Evolutionary conservation across 2,329 filamentous ascomycete genomes (phyloP).

Genomic region (Pestalotiopsis sp.): DNA sequence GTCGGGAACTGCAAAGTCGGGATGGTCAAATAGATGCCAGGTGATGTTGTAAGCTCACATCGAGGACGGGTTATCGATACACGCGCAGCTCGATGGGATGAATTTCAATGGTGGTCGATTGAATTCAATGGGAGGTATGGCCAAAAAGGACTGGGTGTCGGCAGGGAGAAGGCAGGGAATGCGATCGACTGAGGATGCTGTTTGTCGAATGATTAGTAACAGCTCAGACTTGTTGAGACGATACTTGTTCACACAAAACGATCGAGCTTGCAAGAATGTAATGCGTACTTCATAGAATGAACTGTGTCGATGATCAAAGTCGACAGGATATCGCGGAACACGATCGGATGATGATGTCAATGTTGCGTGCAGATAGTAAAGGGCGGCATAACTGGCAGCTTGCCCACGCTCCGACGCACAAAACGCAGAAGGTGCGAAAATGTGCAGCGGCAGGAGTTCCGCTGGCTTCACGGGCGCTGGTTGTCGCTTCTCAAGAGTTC

Average conservation of each 20-base stretch:
- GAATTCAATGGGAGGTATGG: not conserved
- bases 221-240: no score
- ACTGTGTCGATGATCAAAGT: not conserved
- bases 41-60: slow-evolving; percentile 8
- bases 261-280: not conserved
- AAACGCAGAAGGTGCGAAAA: slow-evolving; percentile 11
- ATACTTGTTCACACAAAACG: not conserved
- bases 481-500: not conserved
- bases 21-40: not conserved
- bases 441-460: not conserved
- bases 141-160: not conserved
- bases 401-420: not conserved
- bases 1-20: slow-evolving; percentile 34
- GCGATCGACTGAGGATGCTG: not conserved
- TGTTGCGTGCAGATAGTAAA: not conserved
- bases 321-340: not conserved
- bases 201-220: no score
- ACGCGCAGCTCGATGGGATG: not conserved
- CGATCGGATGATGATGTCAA: slow-evolving; percentile 3
- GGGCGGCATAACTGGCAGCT: not conserved
- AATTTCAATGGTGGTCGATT: not conserved
- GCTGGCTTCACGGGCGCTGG: not conserved
- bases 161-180: not conserved
- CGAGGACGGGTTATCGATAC: not conserved
- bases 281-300: not conserved